Conservation (phyloP, 2,329 filamentous ascomycete species). For the Phialophora expanda region DNA sequence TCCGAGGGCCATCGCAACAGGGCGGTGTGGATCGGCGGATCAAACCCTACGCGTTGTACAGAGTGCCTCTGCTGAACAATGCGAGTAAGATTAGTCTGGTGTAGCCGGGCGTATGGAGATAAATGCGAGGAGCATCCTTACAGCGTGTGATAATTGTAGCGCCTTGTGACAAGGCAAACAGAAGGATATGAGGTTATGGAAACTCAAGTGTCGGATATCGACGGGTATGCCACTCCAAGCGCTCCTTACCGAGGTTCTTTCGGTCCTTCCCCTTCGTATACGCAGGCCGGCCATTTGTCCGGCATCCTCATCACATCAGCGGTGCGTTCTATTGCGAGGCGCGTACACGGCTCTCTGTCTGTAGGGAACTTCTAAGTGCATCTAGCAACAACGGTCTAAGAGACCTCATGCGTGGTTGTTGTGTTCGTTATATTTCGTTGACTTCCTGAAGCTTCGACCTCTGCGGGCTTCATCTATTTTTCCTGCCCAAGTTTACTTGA, state of each 20-base stretch:
- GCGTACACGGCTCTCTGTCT: not conserved
- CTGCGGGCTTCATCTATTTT: not conserved
- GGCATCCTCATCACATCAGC: not conserved
- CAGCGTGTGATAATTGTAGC: too few species aligned
- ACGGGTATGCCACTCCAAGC: not conserved
- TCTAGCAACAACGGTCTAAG: not conserved
- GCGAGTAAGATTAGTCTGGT: constrained; percentile 47
- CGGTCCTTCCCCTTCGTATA: not conserved
- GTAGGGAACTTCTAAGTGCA: not conserved
- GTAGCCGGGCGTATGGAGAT: not conserved
- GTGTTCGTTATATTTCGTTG: not conserved
- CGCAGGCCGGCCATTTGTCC: not conserved
- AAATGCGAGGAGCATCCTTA: not conserved
- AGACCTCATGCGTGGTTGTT: not conserved
- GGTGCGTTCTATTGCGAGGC: not conserved
- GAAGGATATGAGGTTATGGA: not conserved
- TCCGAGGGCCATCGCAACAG: constrained; percentile 45
- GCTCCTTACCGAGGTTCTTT: constrained; percentile 7
- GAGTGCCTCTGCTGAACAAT: constrained; percentile 50
- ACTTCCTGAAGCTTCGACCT: not conserved
- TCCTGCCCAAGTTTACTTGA: not conserved
- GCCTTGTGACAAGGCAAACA: not conserved
- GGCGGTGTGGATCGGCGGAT: constrained; percentile 52
- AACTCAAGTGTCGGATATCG: not conserved
- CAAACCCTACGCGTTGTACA: constrained; percentile 52